Base-by-base conservation (phyloP, 163 green algal species). In the Scenedesmus sp. region DNA sequence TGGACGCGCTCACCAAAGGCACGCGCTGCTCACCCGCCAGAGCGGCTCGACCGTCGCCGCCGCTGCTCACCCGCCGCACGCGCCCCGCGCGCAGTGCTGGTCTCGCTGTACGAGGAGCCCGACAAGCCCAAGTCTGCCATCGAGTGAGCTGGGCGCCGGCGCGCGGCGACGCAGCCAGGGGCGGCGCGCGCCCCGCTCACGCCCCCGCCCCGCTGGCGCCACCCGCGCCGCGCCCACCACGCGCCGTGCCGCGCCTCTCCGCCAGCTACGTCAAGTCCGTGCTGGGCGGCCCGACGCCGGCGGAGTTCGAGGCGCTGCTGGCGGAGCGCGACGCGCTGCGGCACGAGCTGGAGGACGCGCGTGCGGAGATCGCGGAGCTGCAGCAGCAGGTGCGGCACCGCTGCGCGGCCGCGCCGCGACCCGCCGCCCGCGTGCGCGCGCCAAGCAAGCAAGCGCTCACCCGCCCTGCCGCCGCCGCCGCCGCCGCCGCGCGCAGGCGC, bases 1-100 rank as follows among this genome's bases (percentile, higher is more conserved):
- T 94, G 29, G 90, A 94, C 63, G 84, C 86, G 0, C 71, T 94
- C 22, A 90, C 91, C 3, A 94, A 93, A 62, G 87, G 89, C 91
- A 47, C 7, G 39, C 39, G 39, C 39, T 47, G 39, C 39, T 47
- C 7, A 62, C 28, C 58, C 14, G 31, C 15, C 29, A 42, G n/a
- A n/a, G n/a, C n/a, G n/a, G n/a, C n/a, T n/a, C n/a, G n/a, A n/a
- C n/a, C n/a, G n/a, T n/a, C n/a, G n/a, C n/a, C n/a, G 77, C 26
- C 70, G 54, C 58, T 15, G 7, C 22, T 57, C 9, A 13, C 28
- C 11, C 4, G 47, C 34, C 33, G 54, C 13, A n/a, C n/a, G n/a
- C 4, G 24, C 26, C 36, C 57, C 14, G 28, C 56, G 6, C 64
- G 75, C 83, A 93, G 90, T 92, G 62, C 84, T 94, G 6, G 90